phyloP scores from a whole-genome alignment of 257 asterid species.

The Buddleja alternifolia region DNA sequence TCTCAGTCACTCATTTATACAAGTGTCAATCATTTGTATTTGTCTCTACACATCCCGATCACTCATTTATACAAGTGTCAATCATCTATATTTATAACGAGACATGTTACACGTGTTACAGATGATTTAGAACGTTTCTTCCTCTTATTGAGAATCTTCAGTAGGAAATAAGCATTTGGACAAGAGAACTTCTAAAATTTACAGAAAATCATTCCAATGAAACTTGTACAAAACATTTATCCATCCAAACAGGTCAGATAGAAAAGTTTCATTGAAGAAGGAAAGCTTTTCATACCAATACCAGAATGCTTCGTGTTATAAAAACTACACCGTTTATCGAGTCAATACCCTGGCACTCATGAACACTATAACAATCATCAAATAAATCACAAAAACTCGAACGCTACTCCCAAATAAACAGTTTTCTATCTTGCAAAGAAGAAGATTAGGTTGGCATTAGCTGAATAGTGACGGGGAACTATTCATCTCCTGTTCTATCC shows the following conservation, averaged over 20 bases:
- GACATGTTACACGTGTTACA: too few relatives aligned
- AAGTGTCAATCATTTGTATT: too few relatives aligned
- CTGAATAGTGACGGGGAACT: conserved; percentile 17
- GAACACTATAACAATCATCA: conserved; percentile 19
- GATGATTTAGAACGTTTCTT: too few relatives aligned
- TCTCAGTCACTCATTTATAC: too few relatives aligned
- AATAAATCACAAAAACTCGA: conserved; percentile 26
- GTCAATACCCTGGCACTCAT: conserved; percentile 10
- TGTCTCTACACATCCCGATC: too few relatives aligned
- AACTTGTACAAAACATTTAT: background rate
- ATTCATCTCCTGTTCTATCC: conserved; percentile 48
- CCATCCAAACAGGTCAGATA: conserved; percentile 5
- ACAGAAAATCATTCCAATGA: background rate
- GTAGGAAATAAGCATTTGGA: background rate
- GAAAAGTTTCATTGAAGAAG: conserved; percentile 20
- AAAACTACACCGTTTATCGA: background rate
- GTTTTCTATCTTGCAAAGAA: conserved; percentile 29
- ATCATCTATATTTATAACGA: too few relatives aligned
- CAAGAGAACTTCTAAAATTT: background rate
- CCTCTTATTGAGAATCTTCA: too few relatives aligned
- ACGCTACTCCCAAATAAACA: conserved; percentile 22
- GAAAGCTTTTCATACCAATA: background rate
- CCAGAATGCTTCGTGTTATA: conserved; percentile 14
- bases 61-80: too few relatives aligned
- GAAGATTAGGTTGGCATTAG: conserved; percentile 17